These are phyloP conservation scores for Thermomyces lanuginosus DNA, from an alignment of 2,329 filamentous ascomycete genomes.

Conservation along the genomic window DNA sequence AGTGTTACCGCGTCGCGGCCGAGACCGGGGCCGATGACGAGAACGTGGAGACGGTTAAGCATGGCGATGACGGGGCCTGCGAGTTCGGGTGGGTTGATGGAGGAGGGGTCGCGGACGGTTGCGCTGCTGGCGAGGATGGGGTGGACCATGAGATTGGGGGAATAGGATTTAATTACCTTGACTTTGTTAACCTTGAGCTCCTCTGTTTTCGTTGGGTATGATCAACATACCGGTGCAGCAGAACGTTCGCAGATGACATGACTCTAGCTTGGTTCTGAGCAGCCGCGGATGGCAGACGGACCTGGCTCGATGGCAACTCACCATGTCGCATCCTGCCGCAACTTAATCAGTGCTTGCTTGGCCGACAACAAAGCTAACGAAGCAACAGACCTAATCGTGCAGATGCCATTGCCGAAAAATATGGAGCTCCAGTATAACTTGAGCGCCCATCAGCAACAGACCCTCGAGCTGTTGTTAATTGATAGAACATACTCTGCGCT, in stretches of 20 bases:
- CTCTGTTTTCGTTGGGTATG: neutral
- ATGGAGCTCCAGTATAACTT: conserved; percentile 83
- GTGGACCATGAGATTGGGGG: conserved; percentile 96
- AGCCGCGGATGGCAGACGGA: conserved; percentile 4
- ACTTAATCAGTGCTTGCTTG: conserved; percentile 7
- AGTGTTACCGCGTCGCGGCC: conserved; percentile 85
- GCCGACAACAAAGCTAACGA: neutral
- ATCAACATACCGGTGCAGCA: conserved; percentile 43
- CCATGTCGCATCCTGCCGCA: conserved; percentile 58
- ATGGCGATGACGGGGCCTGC: conserved; percentile 57
- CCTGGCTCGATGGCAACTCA: conserved; percentile 23
- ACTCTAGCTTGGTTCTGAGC: conserved; percentile 25
- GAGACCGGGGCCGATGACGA: conserved; percentile 84
- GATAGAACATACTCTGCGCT: conserved; percentile 53
- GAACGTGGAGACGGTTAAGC: conserved; percentile 72
- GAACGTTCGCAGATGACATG: conserved; percentile 91
- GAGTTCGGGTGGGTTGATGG: conserved; percentile 41
- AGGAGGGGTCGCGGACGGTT: conserved; percentile 31
- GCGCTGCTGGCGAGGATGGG: conserved; percentile 75
- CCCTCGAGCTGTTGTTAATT: neutral
- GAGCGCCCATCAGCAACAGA: conserved; percentile 2
- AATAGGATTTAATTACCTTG: conserved; percentile 92
- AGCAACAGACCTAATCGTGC: conserved; percentile 52
- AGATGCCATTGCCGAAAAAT: conserved; percentile 95
- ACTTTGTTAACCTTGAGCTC: conserved; percentile 1